Evolutionary conservation across 176 grass and related monocot genomes (phyloP).

Genomic region (Melocanna baccifera): DNA sequence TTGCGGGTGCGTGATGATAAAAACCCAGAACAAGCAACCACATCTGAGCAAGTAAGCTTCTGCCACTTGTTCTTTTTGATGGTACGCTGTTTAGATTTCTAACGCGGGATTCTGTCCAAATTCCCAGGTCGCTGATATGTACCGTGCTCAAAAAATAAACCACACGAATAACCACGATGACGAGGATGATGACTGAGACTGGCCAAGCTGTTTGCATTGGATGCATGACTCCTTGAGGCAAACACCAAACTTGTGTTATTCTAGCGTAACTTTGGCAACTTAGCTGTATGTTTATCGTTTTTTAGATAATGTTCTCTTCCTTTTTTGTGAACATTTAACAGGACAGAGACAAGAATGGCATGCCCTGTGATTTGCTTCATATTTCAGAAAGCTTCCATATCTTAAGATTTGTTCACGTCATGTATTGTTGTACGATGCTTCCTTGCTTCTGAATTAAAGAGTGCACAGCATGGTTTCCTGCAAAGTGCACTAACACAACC

Average conservation of each 20-base stretch:
- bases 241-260: not conserved
- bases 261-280: not conserved
- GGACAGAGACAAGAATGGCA: not conserved
- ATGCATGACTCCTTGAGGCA: constrained; percentile 1
- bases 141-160: constrained; percentile 88
- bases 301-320: not conserved
- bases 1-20: constrained; percentile 87
- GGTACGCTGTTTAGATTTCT: constrained; percentile 14
- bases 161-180: constrained; percentile 71
- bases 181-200: constrained; percentile 79
- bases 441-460: not conserved
- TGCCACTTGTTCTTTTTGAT: not conserved
- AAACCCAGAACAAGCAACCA: constrained; percentile 79
- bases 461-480: not conserved
- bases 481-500: not conserved
- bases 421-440: not conserved
- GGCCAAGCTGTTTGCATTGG: not conserved
- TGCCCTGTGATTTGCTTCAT: constrained; percentile 1
- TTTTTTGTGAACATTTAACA: not conserved
- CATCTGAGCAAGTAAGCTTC: constrained; percentile 71
- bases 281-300: not conserved
- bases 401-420: constrained; percentile 10
- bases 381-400: not conserved
- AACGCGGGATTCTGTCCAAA: not conserved
- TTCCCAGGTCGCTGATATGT: constrained; percentile 88